phyloP scores from a whole-genome alignment of 768 basidiomycete species.

The Russula sp. region DNA sequence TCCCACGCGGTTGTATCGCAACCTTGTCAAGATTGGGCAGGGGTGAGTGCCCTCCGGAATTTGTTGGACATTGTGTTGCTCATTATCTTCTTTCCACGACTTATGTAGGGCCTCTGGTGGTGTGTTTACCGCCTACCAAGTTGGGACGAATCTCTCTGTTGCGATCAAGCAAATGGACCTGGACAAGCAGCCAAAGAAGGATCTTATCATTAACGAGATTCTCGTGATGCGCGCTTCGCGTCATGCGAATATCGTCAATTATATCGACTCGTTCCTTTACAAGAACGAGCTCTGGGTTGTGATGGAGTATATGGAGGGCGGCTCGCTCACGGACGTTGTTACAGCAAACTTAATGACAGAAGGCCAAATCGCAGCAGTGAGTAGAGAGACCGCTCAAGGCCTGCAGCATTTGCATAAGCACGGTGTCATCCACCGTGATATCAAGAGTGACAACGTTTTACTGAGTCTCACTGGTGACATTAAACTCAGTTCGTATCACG shows the following conservation, averaged over 20 bases:
- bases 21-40: conserved; percentile 94
- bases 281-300: conserved; percentile 99
- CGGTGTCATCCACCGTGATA: conserved; percentile 97
- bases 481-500: conserved; percentile 77
- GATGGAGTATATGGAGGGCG: conserved; percentile 99
- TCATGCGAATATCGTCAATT: conserved; percentile 99
- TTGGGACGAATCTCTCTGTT: conserved; percentile 87
- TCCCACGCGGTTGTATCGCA: conserved; percentile 88
- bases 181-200: conserved; percentile 99
- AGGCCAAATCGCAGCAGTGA: conserved; percentile 97
- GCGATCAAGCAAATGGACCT: conserved; percentile 99
- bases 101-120: conserved; percentile 81
- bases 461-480: conserved; percentile 92
- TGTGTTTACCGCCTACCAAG: conserved; percentile 97
- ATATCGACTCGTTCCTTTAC: conserved; percentile 96
- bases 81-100: conserved; percentile 13
- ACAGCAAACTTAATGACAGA: conserved; percentile 97
- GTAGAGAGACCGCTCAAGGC: conserved; percentile 87
- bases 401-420: conserved; percentile 92
- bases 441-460: conserved; percentile 97
- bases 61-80: neutral
- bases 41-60: conserved; percentile 50
- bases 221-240: conserved; percentile 97
- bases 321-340: conserved; percentile 91
- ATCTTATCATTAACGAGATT: conserved; percentile 99